These are phyloP conservation scores for Trichoderma reesei DNA, from an alignment of 495 filamentous ascomycete species.

Conservation along the genomic window DNA sequence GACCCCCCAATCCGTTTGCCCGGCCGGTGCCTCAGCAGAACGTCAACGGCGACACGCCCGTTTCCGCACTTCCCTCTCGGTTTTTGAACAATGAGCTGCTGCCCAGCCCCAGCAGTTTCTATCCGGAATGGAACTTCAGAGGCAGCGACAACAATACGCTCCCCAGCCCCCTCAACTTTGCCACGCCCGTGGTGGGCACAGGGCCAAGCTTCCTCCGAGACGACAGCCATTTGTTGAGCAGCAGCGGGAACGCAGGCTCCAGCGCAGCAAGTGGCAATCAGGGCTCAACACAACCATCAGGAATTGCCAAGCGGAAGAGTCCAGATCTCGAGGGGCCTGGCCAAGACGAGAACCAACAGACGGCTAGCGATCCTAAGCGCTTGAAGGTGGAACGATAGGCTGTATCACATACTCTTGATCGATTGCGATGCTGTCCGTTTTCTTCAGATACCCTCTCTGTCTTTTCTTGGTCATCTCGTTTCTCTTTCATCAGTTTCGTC, in stretches of 20 bases:
- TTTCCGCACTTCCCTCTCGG: slow-evolving; percentile 90
- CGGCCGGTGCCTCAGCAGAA: slow-evolving; percentile 59
- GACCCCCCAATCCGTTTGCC: slow-evolving; percentile 93
- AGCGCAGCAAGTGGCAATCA: not conserved
- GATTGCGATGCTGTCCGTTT: slow-evolving; percentile 11
- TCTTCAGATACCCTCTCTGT: slow-evolving; percentile 10
- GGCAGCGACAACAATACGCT: slow-evolving; percentile 69
- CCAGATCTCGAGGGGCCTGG: slow-evolving; percentile 32
- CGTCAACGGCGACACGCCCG: slow-evolving; percentile 84
- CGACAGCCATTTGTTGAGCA: slow-evolving; percentile 19
- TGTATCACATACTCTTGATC: slow-evolving; percentile 7
- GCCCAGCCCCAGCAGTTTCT: slow-evolving; percentile 83
- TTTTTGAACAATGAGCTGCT: slow-evolving; percentile 79
- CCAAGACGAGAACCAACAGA: slow-evolving; percentile 25
- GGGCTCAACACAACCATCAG: slow-evolving; percentile 11
- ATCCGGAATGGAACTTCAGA: slow-evolving; percentile 74
- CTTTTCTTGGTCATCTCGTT: not conserved
- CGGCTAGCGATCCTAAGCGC: slow-evolving; percentile 34
- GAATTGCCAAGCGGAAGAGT: slow-evolving; percentile 35
- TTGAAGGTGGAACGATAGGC: slow-evolving; percentile 29
- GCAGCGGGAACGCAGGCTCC: not conserved
- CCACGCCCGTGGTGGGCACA: slow-evolving; percentile 67
- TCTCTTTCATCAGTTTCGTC: not conserved
- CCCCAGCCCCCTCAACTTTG: slow-evolving; percentile 84
- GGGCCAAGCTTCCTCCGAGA: slow-evolving; percentile 60